Evolutionary conservation across 495 filamentous ascomycete genomes (phyloP).

Genomic region (Penicillium chermesinum): DNA sequence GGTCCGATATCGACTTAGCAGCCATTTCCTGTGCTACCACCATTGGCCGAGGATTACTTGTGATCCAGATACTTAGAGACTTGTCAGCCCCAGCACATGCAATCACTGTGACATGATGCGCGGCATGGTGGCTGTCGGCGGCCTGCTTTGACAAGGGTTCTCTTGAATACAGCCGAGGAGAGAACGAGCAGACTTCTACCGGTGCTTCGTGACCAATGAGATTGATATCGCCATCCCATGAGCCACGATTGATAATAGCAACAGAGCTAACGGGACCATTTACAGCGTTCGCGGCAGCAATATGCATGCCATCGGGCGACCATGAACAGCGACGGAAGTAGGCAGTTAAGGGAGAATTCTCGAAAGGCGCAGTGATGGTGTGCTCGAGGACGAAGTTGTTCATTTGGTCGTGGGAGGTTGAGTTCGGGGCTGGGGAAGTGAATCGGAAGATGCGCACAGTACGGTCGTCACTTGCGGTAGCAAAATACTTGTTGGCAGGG

Average conservation of each 20-base stretch:
- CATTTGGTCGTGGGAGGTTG: slow-evolving; percentile 85
- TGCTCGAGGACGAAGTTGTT: slow-evolving; percentile 92
- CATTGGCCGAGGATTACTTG: slow-evolving; percentile 82
- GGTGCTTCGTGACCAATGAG: slow-evolving; percentile 95
- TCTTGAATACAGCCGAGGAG: slow-evolving; percentile 80
- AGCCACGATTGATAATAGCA: slow-evolving; percentile 86
- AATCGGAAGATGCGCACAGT: slow-evolving; percentile 97
- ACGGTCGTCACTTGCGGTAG: slow-evolving; percentile 93
- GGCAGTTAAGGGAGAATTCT: slow-evolving; percentile 83
- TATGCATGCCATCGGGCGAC: slow-evolving; percentile 95
- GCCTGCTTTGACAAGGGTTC: slow-evolving; percentile 50
- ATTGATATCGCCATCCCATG: slow-evolving; percentile 96
- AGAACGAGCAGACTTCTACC: slow-evolving; percentile 95
- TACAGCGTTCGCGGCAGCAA: slow-evolving; percentile 92
- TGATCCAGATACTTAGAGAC: slow-evolving; percentile 94
- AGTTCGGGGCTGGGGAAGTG: slow-evolving; percentile 84
- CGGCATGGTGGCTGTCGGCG: slow-evolving; percentile 31
- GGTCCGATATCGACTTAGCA: slow-evolving; percentile 84
- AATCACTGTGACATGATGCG: slow-evolving; percentile 79
- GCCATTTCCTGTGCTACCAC: slow-evolving; percentile 83
- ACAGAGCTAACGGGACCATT: slow-evolving; percentile 97
- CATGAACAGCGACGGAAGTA: slow-evolving; percentile 97
- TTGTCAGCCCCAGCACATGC: slow-evolving; percentile 97
- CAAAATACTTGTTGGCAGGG: slow-evolving; percentile 98
- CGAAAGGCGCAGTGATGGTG: slow-evolving; percentile 78